These are phyloP conservation scores for Pontederia paniculata DNA, from an alignment of 176 grass and related monocot genomes.

Conservation along the genomic window DNA sequence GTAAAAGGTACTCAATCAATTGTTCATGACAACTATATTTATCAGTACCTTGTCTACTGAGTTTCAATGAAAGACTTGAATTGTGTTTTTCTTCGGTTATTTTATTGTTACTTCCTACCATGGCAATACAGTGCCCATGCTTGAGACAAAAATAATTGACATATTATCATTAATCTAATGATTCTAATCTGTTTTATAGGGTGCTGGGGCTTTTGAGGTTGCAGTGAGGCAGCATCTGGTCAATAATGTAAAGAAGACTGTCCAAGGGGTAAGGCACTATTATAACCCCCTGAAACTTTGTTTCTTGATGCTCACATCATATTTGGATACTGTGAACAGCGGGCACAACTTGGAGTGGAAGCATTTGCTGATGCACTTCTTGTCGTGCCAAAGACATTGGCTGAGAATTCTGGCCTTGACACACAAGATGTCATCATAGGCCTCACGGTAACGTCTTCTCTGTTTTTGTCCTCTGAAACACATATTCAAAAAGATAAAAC, in stretches of 20 bases:
- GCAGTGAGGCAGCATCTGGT: constrained; percentile 88
- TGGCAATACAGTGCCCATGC: too few species aligned
- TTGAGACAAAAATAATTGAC: too few species aligned
- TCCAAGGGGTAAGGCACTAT: constrained; percentile 56
- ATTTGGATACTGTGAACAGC: constrained; percentile 29
- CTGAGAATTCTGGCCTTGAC: constrained; percentile 91
- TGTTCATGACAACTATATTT: too few species aligned
- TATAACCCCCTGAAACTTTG: background rate
- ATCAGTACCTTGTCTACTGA: too few species aligned
- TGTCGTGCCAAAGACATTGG: constrained; percentile 86
- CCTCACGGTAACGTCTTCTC: constrained; percentile 37
- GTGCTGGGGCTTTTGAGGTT: constrained; percentile 92
- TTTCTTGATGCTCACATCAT: background rate
- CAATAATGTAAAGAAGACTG: constrained; percentile 83
- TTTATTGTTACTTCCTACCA: too few species aligned
- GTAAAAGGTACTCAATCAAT: too few species aligned
- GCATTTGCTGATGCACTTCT: constrained; percentile 98
- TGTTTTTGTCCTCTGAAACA: background rate
- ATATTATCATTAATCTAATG: too few species aligned
- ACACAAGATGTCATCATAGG: constrained; percentile 75
- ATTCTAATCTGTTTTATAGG: constrained; percentile 26
- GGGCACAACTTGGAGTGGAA: constrained; percentile 85
- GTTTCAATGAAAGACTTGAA: too few species aligned
- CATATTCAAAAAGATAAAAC: background rate
- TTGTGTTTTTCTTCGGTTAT: too few species aligned